Conservation (phyloP, 768 basidiomycete species). For the Sarcomyxa edulis region DNA sequence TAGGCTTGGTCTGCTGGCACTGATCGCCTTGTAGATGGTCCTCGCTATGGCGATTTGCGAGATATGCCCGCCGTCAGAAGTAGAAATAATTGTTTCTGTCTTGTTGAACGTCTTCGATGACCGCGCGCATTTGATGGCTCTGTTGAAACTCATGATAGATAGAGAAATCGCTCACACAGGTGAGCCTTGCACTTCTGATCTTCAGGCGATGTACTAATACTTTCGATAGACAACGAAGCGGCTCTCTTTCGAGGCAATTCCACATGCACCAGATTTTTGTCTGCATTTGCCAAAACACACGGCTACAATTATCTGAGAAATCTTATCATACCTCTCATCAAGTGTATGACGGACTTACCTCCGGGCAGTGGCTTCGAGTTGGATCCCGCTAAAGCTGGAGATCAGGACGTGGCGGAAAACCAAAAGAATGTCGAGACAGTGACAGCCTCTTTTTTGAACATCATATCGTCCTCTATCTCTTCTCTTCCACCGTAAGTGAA, state of each 20-base stretch:
- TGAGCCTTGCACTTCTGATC: slow-evolving; percentile 22
- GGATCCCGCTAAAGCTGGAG: slow-evolving; percentile 57
- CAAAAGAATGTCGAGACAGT: slow-evolving; percentile 66
- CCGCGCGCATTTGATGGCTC: slow-evolving; percentile 58
- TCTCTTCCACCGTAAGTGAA: slow-evolving; percentile 73
- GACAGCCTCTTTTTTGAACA: slow-evolving; percentile 68
- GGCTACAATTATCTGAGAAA: slow-evolving; percentile 89
- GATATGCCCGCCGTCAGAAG: slow-evolving; percentile 71
- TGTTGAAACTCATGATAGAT: slow-evolving; percentile 84
- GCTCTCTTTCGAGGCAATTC: slow-evolving; percentile 87
- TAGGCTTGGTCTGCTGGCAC: not conserved
- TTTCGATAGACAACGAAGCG: slow-evolving; percentile 61
- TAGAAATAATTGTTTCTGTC: slow-evolving; percentile 81
- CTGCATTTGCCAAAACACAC: slow-evolving; percentile 82
- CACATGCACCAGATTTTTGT: slow-evolving; percentile 81
- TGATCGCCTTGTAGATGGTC: slow-evolving; percentile 43
- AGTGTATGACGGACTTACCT: slow-evolving; percentile 68
- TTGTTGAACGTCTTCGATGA: slow-evolving; percentile 85
- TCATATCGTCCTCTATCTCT: slow-evolving; percentile 66
- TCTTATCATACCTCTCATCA: slow-evolving; percentile 72
- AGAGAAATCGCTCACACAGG: slow-evolving; percentile 77
- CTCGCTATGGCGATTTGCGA: slow-evolving; percentile 86
- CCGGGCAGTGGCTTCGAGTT: slow-evolving; percentile 72
- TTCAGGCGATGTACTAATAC: slow-evolving; percentile 3
- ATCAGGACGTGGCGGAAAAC: slow-evolving; percentile 64